Conservation (phyloP, 345 rosid genomes). For the Psidium guajava region DNA sequence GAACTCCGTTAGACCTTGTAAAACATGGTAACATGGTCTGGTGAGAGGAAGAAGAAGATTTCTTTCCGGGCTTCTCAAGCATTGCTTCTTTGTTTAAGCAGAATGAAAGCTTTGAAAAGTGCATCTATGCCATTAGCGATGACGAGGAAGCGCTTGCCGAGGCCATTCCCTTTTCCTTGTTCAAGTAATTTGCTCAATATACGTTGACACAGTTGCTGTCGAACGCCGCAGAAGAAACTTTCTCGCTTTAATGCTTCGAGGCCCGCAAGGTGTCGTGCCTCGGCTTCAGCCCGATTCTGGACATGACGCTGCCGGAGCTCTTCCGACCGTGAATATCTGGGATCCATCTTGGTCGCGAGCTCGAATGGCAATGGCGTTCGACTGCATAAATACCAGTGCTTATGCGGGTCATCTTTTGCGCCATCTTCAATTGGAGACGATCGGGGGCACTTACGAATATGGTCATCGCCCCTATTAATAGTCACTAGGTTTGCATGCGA, state of each 20-base stretch:
- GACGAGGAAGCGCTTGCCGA: not conserved
- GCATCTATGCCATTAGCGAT: not conserved
- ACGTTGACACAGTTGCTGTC: not conserved
- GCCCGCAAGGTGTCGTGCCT: not conserved
- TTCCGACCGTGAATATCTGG: not conserved
- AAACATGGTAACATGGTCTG: not conserved
- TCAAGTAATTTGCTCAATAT: not conserved
- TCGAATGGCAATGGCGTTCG: not conserved
- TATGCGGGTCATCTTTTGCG: fast-evolving
- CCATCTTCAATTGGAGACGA: not conserved
- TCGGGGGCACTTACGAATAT: not conserved
- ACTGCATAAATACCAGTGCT: not conserved
- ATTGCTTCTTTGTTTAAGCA: not conserved
- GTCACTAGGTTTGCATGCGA: too few species aligned
- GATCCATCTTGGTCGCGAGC: not conserved
- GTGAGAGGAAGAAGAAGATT: not conserved
- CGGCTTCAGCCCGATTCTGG: not conserved
- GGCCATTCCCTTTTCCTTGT: not conserved
- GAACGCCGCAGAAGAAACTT: not conserved
- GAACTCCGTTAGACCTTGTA: not conserved
- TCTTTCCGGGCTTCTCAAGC: not conserved
- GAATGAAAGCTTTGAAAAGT: not conserved
- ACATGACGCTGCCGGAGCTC: not conserved
- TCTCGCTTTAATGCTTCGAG: too few species aligned
- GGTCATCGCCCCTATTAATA: not conserved